A percentile compares a stretch with the other conserved stretches of the same genome.
These are phyloP conservation scores for Cercophora sp. DNA, from an alignment of 495 filamentous ascomycete species.

Conservation along the genomic window DNA sequence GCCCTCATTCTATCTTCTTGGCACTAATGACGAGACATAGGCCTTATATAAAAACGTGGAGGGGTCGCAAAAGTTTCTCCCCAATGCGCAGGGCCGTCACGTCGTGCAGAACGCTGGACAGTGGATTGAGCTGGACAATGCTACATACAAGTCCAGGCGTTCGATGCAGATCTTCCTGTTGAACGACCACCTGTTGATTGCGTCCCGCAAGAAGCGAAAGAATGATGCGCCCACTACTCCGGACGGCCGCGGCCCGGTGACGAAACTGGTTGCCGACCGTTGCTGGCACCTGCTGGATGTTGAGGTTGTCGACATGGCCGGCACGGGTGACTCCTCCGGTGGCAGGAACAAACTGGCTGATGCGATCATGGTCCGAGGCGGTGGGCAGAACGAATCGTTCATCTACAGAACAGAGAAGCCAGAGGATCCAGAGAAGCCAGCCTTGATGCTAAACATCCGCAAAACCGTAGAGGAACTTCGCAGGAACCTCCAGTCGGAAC, in stretches of 20 bases:
- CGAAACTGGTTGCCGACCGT: constrained; percentile 83
- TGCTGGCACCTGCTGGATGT: constrained; percentile 95
- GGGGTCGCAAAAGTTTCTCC: constrained; percentile 93
- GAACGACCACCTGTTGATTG: constrained; percentile 91
- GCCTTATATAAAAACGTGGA: constrained; percentile 92
- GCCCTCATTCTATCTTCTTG: no score
- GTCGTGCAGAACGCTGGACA: constrained; percentile 82
- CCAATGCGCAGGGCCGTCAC: constrained; percentile 84
- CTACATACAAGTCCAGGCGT: constrained; percentile 86
- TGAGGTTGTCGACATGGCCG: constrained; percentile 82
- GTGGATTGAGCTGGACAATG: constrained; percentile 95
- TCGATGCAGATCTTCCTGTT: constrained; percentile 85
- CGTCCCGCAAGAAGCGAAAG: constrained; percentile 85
- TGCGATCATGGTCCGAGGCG: constrained; percentile 81
- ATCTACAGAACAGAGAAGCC: constrained; percentile 83
- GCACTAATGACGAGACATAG: constrained; percentile 8
- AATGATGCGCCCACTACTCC: constrained; percentile 59
- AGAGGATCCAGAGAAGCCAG: constrained; percentile 67
- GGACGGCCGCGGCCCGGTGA: constrained; percentile 57
- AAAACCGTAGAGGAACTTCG: constrained; percentile 89
- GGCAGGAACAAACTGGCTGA: constrained; percentile 68
- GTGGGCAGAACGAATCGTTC: constrained; percentile 79
- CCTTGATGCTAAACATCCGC: constrained; percentile 79
- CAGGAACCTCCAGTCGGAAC: constrained; percentile 74
- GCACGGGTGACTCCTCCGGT: constrained; percentile 52